phyloP scores from a whole-genome alignment of 177 flowering plant species.

The Vitis hybrid region DNA sequence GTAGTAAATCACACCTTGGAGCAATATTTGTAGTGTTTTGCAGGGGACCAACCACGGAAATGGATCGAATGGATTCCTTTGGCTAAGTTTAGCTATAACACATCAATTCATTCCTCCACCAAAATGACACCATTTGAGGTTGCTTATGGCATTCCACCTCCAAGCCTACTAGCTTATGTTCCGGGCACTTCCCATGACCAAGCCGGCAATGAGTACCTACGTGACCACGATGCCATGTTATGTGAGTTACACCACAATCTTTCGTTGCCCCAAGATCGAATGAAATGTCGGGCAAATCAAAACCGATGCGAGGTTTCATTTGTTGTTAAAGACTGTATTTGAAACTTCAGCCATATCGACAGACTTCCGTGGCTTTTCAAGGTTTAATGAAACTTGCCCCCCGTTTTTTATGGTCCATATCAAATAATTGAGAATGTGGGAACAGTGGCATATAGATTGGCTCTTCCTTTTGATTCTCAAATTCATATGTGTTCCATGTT shows the following conservation, averaged over 20 bases:
- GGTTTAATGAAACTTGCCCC: not conserved
- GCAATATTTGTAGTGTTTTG: not conserved
- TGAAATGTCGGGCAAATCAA: not conserved
- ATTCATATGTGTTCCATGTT: slow-evolving; percentile 1
- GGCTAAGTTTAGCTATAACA: slow-evolving; percentile 19
- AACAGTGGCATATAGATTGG: not conserved
- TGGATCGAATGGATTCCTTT: slow-evolving; percentile 17
- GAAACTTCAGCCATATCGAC: slow-evolving; percentile 8
- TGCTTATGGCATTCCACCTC: slow-evolving; percentile 1
- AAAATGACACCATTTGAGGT: slow-evolving; percentile 6
- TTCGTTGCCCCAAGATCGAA: not conserved
- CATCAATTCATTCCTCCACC: slow-evolving; percentile 3
- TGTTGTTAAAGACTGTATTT: slow-evolving; percentile 1
- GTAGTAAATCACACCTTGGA: not conserved
- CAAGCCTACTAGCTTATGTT: not conserved
- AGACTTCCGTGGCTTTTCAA: not conserved
- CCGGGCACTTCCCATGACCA: not conserved
- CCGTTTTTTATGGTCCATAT: not conserved
- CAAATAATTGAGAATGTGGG: not conserved
- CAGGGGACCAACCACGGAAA: not conserved
- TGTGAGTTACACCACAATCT: not conserved
- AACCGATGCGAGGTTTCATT: not conserved
- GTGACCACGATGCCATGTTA: not conserved
- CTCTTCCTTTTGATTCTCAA: not conserved
- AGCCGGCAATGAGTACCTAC: not conserved